Evolutionary conservation across 139 green algal species (phyloP), one percentile per base, ranked within the genome.

Genomic region (Ettlia oleoabundans): DNA sequence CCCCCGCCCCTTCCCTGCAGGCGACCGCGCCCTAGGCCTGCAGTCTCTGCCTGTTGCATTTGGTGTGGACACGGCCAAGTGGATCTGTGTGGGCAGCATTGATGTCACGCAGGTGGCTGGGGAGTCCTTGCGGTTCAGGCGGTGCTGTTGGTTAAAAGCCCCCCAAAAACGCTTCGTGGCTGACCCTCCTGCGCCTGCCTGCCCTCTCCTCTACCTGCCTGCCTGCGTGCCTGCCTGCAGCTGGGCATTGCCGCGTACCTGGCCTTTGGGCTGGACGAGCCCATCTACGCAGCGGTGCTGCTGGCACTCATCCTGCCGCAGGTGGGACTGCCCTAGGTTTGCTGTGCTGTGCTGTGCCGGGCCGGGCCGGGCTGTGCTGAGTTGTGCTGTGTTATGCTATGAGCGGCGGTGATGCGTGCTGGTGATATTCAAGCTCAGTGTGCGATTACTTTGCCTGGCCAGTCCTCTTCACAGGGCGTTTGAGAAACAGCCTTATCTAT

Each of bases 1-100:
- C 15, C 55, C 32, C 32, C 5, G 10, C 30, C 47, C 19, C 47
- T 13, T 38, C 40, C 43, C 38, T 64, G 84, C 90, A 89, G 90
- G 89, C 43, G 86, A 91, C 68, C 89, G 92, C 40, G 76, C 85
- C 28, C 89, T 98, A 87, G 93, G 93, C 26, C 77, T 98, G 85
- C 90, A 98, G 85, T 98, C 93, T 9, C 88, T 99, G 70, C 97
- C 97, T 4, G 97, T 99, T 26, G 95, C 93, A 0, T 99, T 99
- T 88, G 97, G 97, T 33, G 90, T 99, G 33, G 97, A 99, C 52
- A 95, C 87, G 0, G 97, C 97, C 81, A 99, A 99, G 91, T 99
- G 92, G 91, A 99, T 99, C 84, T 97, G 92, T 73, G 97, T 98
- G 21, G 91, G 68, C 58, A 94, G 91, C 65, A 99, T 99, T 66